Evolutionary conservation across 169 alveolate genomes (phyloP).

Genomic region (Pseudocohnilembus persalinus): DNA sequence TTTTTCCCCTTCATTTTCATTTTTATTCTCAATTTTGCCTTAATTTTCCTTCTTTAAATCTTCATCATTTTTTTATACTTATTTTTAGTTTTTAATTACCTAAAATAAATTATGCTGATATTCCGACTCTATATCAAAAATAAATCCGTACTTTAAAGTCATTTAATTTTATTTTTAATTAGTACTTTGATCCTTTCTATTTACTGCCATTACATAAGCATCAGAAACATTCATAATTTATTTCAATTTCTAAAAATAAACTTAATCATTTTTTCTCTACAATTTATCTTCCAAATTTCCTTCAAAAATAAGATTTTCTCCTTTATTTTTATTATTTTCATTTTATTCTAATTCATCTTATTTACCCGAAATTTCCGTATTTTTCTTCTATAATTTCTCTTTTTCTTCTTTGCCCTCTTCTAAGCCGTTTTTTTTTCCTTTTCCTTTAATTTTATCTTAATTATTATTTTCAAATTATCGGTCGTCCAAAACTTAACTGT

Average conservation of each 20-base stretch:
- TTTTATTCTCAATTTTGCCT: constrained; percentile 2
- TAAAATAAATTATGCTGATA: neutral
- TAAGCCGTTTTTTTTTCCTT: neutral
- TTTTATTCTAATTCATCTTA: neutral
- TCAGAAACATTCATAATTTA: constrained; percentile 1
- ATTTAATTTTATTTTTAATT: too few species aligned
- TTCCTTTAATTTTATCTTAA: too few species aligned
- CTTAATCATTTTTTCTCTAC: neutral
- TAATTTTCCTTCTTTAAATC: neutral
- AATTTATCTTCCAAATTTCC: neutral
- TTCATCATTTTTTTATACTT: neutral
- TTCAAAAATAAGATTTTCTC: neutral
- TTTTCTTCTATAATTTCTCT: too few species aligned
- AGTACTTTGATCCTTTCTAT: neutral
- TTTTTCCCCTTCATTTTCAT: neutral
- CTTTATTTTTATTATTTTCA: neutral
- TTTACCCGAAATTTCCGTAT: neutral
- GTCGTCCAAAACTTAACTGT: neutral
- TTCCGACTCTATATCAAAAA: neutral
- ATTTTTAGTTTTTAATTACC: neutral
- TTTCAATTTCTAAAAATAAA: neutral
- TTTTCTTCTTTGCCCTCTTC: neutral
- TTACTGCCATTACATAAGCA: neutral
- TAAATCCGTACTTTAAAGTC: neutral
- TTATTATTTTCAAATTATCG: neutral